Percentiles rank a stretch among this genome's conserved stretches.
Evolutionary conservation across 768 basidiomycete genomes (phyloP).

Genomic region (Pleurotus eryngii): DNA sequence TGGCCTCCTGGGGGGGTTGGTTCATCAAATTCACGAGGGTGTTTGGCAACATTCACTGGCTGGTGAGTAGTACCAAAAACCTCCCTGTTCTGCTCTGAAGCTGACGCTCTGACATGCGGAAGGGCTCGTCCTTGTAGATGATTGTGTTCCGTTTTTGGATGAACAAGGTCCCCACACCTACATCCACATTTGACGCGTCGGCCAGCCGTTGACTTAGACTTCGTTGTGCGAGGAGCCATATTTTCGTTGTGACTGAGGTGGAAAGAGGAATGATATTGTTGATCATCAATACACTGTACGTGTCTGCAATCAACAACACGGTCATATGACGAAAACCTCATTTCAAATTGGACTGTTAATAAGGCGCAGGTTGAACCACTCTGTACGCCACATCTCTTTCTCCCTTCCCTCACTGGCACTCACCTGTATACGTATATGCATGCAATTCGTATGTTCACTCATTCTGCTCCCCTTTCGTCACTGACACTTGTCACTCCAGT

Average conservation of each 20-base stretch:
- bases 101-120: neutral
- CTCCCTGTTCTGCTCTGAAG: neutral
- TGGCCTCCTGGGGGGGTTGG: no score
- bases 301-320: neutral
- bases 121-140: constrained; percentile 1
- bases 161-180: neutral
- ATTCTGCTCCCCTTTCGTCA: no score
- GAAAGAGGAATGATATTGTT: neutral
- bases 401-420: neutral
- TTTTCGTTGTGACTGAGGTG: neutral
- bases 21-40: no score
- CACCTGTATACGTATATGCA: neutral
- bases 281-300: no score
- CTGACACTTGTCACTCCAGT: no score
- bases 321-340: neutral
- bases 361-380: neutral
- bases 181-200: neutral
- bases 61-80: neutral
- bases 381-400: neutral
- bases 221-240: neutral
- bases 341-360: neutral
- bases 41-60: no score
- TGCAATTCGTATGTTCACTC: no score
- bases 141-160: neutral
- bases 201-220: neutral